These are phyloP conservation scores for Sporothrix dimorphospora DNA, from an alignment of 2,329 filamentous ascomycete species.

Conservation along the genomic window DNA sequence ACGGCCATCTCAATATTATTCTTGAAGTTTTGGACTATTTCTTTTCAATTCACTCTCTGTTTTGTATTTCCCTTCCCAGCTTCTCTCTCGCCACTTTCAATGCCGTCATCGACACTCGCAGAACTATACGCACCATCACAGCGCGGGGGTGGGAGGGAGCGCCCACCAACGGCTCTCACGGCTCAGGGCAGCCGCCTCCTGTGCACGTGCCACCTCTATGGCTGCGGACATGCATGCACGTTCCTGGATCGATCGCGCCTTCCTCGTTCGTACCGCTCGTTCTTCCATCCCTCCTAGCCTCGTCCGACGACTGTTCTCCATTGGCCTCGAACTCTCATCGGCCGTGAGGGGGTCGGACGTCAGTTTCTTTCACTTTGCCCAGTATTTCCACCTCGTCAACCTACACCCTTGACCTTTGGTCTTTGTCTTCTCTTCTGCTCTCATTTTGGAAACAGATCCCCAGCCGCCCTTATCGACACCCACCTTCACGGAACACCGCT, in stretches of 20 bases:
- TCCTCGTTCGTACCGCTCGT: background rate
- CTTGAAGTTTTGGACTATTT: background rate
- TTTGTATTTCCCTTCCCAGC: background rate
- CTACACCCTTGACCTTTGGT: background rate
- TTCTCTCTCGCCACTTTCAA: background rate
- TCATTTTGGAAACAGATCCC: background rate
- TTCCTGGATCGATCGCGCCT: slow-evolving; percentile 10
- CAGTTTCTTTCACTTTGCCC: background rate
- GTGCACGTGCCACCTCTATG: slow-evolving; percentile 11
- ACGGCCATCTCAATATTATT: background rate
- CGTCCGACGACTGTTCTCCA: background rate
- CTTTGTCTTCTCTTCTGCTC: background rate
- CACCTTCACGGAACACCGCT: background rate
- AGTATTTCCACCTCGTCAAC: background rate
- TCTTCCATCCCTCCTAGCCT: background rate
- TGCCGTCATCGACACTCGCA: background rate
- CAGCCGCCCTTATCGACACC: background rate
- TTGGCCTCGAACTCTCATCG: background rate
- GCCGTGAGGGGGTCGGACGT: background rate
- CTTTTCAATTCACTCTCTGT: background rate
- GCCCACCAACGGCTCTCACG: background rate
- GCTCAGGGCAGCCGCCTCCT: slow-evolving; percentile 1
- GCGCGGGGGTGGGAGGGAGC: background rate
- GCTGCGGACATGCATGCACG: background rate
- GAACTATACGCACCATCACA: background rate